Base-by-base conservation (phyloP, 129 eudicot genomes). In the Flaveria trinervia region DNA sequence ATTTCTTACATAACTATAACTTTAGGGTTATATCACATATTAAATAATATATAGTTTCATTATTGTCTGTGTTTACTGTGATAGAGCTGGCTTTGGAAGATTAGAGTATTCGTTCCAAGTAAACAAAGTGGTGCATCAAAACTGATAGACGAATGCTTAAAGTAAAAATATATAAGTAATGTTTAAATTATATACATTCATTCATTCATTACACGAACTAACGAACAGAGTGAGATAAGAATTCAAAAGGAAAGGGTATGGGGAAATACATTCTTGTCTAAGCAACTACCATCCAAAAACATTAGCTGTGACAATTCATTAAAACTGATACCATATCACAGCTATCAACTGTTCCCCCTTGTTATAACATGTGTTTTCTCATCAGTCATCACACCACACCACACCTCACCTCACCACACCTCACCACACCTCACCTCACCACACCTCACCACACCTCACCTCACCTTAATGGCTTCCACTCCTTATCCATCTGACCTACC, bases 281-380 rank as follows among this genome's bases (percentile, higher is more conserved):
- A 16, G 5, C 15, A 48, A 48, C 52, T 57, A 20, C 30, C 30
- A 20, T 60, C 66, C 66, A 60, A 60, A 60, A 60, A 60, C 66
- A 23, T 25, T 23, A 13, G 39, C 33, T 69, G 36, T 17, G 60
- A 70, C 83, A 62, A 71, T 71, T 79, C 73, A 79, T 79, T 79
- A 79, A 79, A 79, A 79, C 16, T 41, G 78, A 72, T 71, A 79
- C 83, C 78, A 49, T 33, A 50, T 86, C 76, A 67, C 82, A 46
- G 73, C 65, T 62, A 26, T 26, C 30, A 73, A 80, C 33, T 87
- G 96, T 87, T 87, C 92, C 92, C 92, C 77, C 25, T 87, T 74
- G 73, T 82, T 73, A 54, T 79, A 85, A 87, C 96, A 88, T 77
- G 80, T 51, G 77, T 57, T 76, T 74, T 39, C 76, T 64, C 78